phyloP scores from a whole-genome alignment of 1,284 basidiomycete genomes.

The Trichosporon coremiiforme region DNA sequence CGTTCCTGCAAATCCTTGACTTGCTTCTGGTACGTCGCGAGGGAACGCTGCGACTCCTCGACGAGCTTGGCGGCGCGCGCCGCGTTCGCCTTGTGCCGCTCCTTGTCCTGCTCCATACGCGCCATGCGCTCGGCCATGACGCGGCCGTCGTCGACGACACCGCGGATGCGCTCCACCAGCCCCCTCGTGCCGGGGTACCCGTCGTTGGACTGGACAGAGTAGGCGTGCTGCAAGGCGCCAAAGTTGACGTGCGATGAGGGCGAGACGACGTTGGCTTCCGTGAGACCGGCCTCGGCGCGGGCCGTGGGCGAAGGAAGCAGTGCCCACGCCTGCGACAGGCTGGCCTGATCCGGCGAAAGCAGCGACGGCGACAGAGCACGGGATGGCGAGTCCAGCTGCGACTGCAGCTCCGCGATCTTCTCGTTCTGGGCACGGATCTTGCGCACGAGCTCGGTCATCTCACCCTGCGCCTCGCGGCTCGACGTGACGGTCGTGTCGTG shows the following conservation, averaged over 20 bases:
- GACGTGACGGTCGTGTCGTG: slow-evolving; percentile 58
- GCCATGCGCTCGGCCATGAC: slow-evolving; percentile 77
- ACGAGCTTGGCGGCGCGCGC: slow-evolving; percentile 84
- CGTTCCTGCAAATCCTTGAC: slow-evolving; percentile 24
- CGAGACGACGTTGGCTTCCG: slow-evolving; percentile 61
- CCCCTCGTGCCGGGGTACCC: slow-evolving; percentile 62
- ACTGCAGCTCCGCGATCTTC: slow-evolving; percentile 29
- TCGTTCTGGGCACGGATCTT: slow-evolving; percentile 41
- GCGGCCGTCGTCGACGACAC: slow-evolving; percentile 75
- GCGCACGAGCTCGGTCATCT: slow-evolving; percentile 28
- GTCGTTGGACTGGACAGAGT: slow-evolving; percentile 38
- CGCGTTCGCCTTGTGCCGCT: slow-evolving; percentile 84
- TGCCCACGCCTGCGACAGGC: slow-evolving; percentile 74
- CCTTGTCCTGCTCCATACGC: slow-evolving; percentile 80
- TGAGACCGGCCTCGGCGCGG: slow-evolving; percentile 66
- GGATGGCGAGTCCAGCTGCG: background rate
- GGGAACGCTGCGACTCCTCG: slow-evolving; percentile 70
- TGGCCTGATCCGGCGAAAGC: slow-evolving; percentile 28
- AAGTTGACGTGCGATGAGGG: slow-evolving; percentile 52
- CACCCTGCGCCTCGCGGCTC: slow-evolving; percentile 20
- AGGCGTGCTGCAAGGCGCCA: slow-evolving; percentile 52
- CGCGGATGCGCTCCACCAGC: slow-evolving; percentile 73
- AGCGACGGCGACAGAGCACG: background rate
- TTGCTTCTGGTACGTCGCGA: slow-evolving; percentile 79
- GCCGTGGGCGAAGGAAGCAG: slow-evolving; percentile 75